A percentile compares a stretch with the other conserved stretches of the same genome.
phyloP scores from a whole-genome alignment of 1,139 yeast species.

The Saccharomyces hybrid region DNA sequence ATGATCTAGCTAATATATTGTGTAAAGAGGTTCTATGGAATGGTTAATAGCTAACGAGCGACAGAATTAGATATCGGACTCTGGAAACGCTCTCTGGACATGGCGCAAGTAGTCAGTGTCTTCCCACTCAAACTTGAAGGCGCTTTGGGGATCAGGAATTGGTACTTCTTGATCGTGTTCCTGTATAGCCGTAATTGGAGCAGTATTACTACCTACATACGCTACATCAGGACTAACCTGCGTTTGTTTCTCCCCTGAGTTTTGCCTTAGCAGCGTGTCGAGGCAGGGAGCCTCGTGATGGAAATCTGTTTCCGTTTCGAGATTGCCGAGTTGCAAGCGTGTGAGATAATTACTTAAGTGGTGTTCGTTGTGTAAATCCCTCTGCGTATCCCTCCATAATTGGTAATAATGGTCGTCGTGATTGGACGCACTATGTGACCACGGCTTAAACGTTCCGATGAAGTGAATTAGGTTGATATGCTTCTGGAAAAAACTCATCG shows the following conservation, averaged over 20 bases:
- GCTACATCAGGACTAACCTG: neutral
- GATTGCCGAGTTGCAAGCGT: neutral
- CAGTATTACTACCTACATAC: neutral
- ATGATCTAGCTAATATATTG: neutral
- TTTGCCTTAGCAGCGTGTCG: neutral
- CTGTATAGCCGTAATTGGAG: neutral
- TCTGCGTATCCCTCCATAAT: neutral
- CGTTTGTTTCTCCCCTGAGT: neutral
- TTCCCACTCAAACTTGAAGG: constrained; percentile 22
- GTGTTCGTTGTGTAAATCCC: neutral
- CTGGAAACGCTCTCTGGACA: constrained; percentile 23
- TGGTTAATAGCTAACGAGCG: neutral
- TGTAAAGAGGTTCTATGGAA: neutral
- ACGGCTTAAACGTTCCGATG: constrained; percentile 77
- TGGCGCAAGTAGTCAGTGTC: constrained; percentile 11
- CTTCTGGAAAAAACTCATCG: constrained; percentile 49
- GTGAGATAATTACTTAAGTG: neutral
- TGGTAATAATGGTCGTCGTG: neutral
- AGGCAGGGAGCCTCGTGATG: neutral
- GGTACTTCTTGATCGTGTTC: neutral
- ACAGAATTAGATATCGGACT: neutral
- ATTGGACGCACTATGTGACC: constrained; percentile 36
- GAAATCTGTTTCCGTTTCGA: neutral
- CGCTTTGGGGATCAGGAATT: neutral
- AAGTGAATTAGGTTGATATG: constrained; percentile 65